Conservation (phyloP, 2,329 filamentous ascomycete species). For the Talaromyces sp. region DNA sequence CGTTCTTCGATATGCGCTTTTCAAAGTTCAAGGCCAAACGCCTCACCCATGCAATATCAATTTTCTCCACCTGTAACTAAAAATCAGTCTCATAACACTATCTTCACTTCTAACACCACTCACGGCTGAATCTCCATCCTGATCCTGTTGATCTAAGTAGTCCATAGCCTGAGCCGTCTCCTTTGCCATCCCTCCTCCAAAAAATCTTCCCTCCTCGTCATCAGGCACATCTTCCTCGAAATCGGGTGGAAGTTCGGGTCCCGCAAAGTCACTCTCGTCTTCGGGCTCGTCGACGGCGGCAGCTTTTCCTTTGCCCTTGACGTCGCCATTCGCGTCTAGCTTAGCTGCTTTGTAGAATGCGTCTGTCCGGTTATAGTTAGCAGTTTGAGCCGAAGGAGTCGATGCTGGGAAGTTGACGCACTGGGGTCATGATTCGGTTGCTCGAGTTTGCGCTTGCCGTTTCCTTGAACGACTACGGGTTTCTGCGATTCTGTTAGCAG, state of each 20-base stretch:
- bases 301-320: slow-evolving; percentile 45
- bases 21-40: slow-evolving; percentile 80
- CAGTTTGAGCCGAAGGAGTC: background rate
- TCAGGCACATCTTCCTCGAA: slow-evolving; percentile 61
- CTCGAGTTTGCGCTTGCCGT: slow-evolving; percentile 59
- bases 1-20: slow-evolving; percentile 85
- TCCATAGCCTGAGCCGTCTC: slow-evolving; percentile 81
- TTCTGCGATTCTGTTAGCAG: slow-evolving; percentile 35
- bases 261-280: slow-evolving; percentile 49
- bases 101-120: slow-evolving; percentile 14
- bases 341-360: slow-evolving; percentile 61
- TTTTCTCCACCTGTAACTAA: slow-evolving; percentile 60
- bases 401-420: slow-evolving; percentile 24
- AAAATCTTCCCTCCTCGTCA: slow-evolving; percentile 93
- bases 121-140: slow-evolving; percentile 49
- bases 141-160: slow-evolving; percentile 72
- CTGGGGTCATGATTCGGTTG: slow-evolving; percentile 49
- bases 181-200: slow-evolving; percentile 81
- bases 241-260: slow-evolving; percentile 56
- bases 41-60: slow-evolving; percentile 79
- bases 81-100: background rate
- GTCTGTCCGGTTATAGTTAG: slow-evolving; percentile 32
- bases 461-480: slow-evolving; percentile 42
- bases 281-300: slow-evolving; percentile 46
- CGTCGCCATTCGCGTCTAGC: slow-evolving; percentile 49